Conservation (phyloP, 495 filamentous ascomycete species). For the Rhypophila decipiens region DNA sequence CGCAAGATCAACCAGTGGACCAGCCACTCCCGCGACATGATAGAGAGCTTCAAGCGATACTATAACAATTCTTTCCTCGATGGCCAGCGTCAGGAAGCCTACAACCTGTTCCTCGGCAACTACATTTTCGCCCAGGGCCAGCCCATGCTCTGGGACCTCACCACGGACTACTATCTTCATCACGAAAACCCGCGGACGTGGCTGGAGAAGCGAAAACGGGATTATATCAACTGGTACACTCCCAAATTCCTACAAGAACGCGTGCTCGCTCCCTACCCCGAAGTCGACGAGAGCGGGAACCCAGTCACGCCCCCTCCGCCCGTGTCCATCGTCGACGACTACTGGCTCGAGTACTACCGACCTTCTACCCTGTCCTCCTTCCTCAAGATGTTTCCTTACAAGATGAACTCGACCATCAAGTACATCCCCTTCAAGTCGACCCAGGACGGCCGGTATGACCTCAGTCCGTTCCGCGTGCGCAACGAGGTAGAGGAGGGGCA, state of each 20-base stretch:
- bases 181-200: slow-evolving; percentile 74
- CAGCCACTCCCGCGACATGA: slow-evolving; percentile 94
- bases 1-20: slow-evolving; percentile 99
- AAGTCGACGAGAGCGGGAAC: slow-evolving; percentile 20
- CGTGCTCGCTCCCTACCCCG: slow-evolving; percentile 43
- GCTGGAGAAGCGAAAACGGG: slow-evolving; percentile 56
- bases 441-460: slow-evolving; percentile 65
- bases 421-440: slow-evolving; percentile 70
- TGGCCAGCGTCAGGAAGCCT: slow-evolving; percentile 92
- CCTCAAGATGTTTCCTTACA: slow-evolving; percentile 80
- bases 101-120: slow-evolving; percentile 95
- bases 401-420: slow-evolving; percentile 78
- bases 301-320: slow-evolving; percentile 43
- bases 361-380: slow-evolving; percentile 80
- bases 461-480: slow-evolving; percentile 77
- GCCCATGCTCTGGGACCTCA: slow-evolving; percentile 95
- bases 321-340: slow-evolving; percentile 76
- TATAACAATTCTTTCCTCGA: slow-evolving; percentile 99
- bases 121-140: slow-evolving; percentile 88
- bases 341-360: slow-evolving; percentile 97
- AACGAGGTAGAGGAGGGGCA: slow-evolving; percentile 34
- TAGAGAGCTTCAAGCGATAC: slow-evolving; percentile 97
- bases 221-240: slow-evolving; percentile 81
- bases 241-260: slow-evolving; percentile 62
- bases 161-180: slow-evolving; percentile 95